Conservation (phyloP, 2,329 filamentous ascomycete genomes). For the Fusarium piperis region DNA sequence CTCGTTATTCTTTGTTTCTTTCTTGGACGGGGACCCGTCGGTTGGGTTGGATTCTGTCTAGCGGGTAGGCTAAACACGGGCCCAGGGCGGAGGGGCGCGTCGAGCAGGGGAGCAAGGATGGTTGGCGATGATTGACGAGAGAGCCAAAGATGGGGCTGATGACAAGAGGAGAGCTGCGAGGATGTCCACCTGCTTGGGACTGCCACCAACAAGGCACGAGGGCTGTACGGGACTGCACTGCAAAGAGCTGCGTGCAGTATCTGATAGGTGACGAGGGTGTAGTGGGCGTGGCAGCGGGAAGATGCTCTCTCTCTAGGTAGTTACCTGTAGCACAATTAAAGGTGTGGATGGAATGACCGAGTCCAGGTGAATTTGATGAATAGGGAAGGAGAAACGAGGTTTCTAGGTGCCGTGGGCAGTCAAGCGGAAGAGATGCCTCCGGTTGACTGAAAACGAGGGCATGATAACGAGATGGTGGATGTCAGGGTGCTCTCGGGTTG, state of each 20-base stretch:
- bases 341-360: background rate
- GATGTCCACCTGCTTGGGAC: background rate
- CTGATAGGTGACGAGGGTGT: background rate
- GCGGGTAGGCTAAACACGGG: conserved; percentile 42
- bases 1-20: conserved; percentile 7
- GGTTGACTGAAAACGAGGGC: background rate
- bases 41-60: conserved; percentile 27
- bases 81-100: conserved; percentile 14
- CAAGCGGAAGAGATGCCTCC: conserved; percentile 17
- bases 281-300: background rate
- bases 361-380: conserved; percentile 8
- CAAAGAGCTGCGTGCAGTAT: conserved; percentile 2
- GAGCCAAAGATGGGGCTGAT: conserved; percentile 4
- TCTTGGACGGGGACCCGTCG: conserved; percentile 11
- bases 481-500: background rate
- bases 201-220: conserved; percentile 1
- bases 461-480: background rate
- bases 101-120: background rate
- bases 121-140: conserved; percentile 5
- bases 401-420: background rate
- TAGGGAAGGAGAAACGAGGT: conserved; percentile 21
- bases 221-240: background rate
- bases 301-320: background rate
- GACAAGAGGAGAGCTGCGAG: background rate
- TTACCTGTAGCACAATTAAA: background rate